These are phyloP conservation scores for Metarhizium brunneum DNA, from an alignment of 2,329 filamentous ascomycete genomes.

Conservation along the genomic window DNA sequence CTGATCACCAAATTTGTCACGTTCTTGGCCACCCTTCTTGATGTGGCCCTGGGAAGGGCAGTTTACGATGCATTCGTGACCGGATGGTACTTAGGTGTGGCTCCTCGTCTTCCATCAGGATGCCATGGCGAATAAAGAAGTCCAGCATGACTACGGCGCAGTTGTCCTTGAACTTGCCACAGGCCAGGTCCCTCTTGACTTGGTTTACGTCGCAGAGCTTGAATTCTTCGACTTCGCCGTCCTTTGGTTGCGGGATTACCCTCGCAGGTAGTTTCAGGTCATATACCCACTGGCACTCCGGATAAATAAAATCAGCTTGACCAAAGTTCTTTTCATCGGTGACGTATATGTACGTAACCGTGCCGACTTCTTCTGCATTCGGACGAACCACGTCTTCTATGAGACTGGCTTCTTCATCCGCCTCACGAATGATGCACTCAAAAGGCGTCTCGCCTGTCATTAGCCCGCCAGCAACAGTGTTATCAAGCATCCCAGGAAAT, in stretches of 20 bases:
- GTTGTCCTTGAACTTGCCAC: conserved; percentile 85
- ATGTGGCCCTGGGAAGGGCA: conserved; percentile 71
- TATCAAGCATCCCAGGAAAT: conserved; percentile 88
- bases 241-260: conserved; percentile 64
- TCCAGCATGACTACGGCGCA: conserved; percentile 77
- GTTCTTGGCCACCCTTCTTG: conserved; percentile 23
- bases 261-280: conserved; percentile 68
- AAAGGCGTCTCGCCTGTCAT: conserved; percentile 71
- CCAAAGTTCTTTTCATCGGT: conserved; percentile 68
- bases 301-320: conserved; percentile 74
- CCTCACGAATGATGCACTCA: conserved; percentile 77
- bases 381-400: conserved; percentile 58
- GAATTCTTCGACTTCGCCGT: conserved; percentile 85
- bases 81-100: conserved; percentile 68
- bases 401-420: conserved; percentile 79
- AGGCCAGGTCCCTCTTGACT: conserved; percentile 57
- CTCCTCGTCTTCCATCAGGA: conserved; percentile 73
- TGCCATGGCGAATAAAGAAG: conserved; percentile 80
- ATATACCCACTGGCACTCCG: conserved; percentile 86
- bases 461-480: conserved; percentile 76
- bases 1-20: not conserved
- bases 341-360: conserved; percentile 77
- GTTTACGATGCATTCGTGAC: conserved; percentile 62
- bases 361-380: conserved; percentile 51
- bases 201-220: conserved; percentile 69